Base-by-base conservation (phyloP, 345 rosid genomes). In the Litchi chinensis region DNA sequence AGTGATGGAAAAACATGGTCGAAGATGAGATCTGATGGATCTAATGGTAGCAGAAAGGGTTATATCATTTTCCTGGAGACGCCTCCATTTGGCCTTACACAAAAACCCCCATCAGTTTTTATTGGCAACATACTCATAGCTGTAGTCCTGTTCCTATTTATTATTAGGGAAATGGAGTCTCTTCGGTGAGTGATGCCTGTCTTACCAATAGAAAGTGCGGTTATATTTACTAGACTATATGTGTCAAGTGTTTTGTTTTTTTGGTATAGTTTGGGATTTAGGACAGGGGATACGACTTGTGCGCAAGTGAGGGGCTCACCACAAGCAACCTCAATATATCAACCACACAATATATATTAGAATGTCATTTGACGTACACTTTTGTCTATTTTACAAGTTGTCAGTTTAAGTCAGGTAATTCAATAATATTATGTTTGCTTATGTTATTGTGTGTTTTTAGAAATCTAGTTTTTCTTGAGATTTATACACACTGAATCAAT, bases 111-210 rank as follows among this genome's bases (percentile, higher is more conserved):
- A 70, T 50, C 68, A 0, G 77, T 70, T 4, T 80, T 70, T 70
- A 3, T 79, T n/a, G 5, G 44, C 16, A 86, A 79, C 40, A 44
- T 70, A 40, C 37, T 73, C 28, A 18, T 86, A 15, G 84, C 79
- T 37, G 41, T 79, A 54, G 0, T 74, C 65, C 26, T 81, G 69
- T 54, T 74, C 66, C 8, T 59, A 11, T 16, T 76, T 26, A 68
- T 76, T 24, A 8, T 76, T 65, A 9, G 3, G 70, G 76, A 63
- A 60, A 65, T 65, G 65, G 37, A 41, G n/a, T 54, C 39, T 43
- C 60, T 57, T 62, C 66, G 32, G 6, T 50, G 48, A 60, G 56
- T 39, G 26, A 4, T 28, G 43, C 43, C 69, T 15, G 9, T 48
- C 46, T 71, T 32, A 52, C 70, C 15, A 13, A 6, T 73, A n/a